Conservation (phyloP, 805 yeast genomes). For the Torulaspora delbrueckii region DNA sequence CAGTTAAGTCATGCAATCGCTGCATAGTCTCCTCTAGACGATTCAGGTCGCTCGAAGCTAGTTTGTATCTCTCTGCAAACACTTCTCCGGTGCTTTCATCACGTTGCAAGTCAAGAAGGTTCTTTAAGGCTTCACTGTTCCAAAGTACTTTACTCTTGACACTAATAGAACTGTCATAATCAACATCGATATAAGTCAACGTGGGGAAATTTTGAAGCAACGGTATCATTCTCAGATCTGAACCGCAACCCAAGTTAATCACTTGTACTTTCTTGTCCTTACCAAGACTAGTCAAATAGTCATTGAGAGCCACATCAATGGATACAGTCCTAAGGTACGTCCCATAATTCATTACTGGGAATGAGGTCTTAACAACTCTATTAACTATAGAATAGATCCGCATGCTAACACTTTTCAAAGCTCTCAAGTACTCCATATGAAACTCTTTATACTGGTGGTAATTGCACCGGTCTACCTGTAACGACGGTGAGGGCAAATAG, state of each 20-base stretch:
- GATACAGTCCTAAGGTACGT: slow-evolving; percentile 57
- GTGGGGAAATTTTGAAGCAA: slow-evolving; percentile 30
- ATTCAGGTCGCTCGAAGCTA: slow-evolving; percentile 36
- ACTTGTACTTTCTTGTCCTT: slow-evolving; percentile 41
- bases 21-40: slow-evolving; percentile 26
- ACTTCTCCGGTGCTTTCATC: slow-evolving; percentile 28
- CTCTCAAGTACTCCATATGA: slow-evolving; percentile 22
- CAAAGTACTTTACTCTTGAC: slow-evolving; percentile 36
- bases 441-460: slow-evolving; percentile 18
- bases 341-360: slow-evolving; percentile 68
- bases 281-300: slow-evolving; percentile 34
- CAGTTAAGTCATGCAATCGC: slow-evolving; percentile 21
- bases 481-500: slow-evolving; percentile 43
- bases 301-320: slow-evolving; percentile 44
- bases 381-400: slow-evolving; percentile 21
- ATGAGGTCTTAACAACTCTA: slow-evolving; percentile 32
- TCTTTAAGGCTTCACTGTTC: slow-evolving; percentile 8
- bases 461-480: slow-evolving; percentile 11
- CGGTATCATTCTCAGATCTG: slow-evolving; percentile 52
- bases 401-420: slow-evolving; percentile 19
- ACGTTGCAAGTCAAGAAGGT: slow-evolving; percentile 3
- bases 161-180: slow-evolving; percentile 44
- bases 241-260: slow-evolving; percentile 62
- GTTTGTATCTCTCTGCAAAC: slow-evolving; percentile 22
- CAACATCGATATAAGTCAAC: slow-evolving; percentile 46